A percentile compares a stretch with the other conserved stretches of the same genome.
These are phyloP conservation scores for Flaveria bidentis DNA, from an alignment of 129 eudicot species.

Conservation along the genomic window DNA sequence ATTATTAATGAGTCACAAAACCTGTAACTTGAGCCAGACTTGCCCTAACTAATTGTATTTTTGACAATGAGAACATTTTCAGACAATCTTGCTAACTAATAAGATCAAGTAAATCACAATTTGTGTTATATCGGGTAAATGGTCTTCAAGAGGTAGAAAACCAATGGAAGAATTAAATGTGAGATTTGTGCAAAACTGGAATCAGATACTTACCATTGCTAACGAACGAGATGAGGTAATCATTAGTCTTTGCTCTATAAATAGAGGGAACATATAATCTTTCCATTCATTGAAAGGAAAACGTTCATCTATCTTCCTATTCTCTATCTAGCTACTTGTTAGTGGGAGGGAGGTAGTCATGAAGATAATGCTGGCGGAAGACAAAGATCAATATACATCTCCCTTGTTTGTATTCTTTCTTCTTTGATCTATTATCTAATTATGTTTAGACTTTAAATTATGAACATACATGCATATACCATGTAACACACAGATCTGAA, in stretches of 20 bases:
- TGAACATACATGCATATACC: neutral
- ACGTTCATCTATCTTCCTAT: slow-evolving; percentile 20
- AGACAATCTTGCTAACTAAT: too few relatives aligned
- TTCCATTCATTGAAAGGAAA: slow-evolving; percentile 24
- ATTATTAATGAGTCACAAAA: slow-evolving; percentile 6
- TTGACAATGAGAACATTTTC: too few relatives aligned
- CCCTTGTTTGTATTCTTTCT: slow-evolving; percentile 8
- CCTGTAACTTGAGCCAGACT: neutral
- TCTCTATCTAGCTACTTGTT: slow-evolving; percentile 12
- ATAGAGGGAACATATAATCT: slow-evolving; percentile 26
- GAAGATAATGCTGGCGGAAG: slow-evolving; percentile 12
- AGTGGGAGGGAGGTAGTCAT: neutral
- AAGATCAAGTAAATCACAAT: too few relatives aligned
- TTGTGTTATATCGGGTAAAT: too few relatives aligned
- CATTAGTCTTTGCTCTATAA: slow-evolving; percentile 26
- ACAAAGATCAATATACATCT: slow-evolving; percentile 9
- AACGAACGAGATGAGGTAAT: too few relatives aligned
- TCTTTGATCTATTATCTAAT: neutral
- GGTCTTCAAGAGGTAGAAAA: too few relatives aligned
- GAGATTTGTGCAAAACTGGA: too few relatives aligned
- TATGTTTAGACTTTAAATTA: neutral
- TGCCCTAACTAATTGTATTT: slow-evolving; percentile 15
- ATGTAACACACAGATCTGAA: neutral
- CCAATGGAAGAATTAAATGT: too few relatives aligned
- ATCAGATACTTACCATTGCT: too few relatives aligned